phyloP scores from a whole-genome alignment of 106 monocot species.

The Posidonia australis region DNA sequence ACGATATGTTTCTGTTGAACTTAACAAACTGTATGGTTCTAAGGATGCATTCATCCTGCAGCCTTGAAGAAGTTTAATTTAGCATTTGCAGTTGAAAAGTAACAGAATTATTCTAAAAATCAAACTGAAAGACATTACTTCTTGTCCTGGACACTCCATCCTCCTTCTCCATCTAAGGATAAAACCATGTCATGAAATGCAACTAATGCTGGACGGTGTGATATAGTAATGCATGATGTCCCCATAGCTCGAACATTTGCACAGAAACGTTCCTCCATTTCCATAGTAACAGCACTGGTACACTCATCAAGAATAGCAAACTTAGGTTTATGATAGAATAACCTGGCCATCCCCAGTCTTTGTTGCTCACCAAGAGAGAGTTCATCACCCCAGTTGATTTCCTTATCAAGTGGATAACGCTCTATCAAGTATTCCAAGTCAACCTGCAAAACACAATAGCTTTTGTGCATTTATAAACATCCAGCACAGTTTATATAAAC shows the following conservation, averaged over 20 bases:
- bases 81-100: not conserved
- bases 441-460: slow-evolving; percentile 40
- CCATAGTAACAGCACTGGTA: slow-evolving; percentile 96
- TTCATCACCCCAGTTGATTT: slow-evolving; percentile 98
- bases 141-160: slow-evolving; percentile 69
- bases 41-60: slow-evolving; percentile 39
- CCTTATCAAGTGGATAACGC: slow-evolving; percentile 78
- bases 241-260: slow-evolving; percentile 90
- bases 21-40: slow-evolving; percentile 25
- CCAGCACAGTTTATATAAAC: too few relatives aligned
- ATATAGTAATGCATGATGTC: slow-evolving; percentile 94
- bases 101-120: not conserved
- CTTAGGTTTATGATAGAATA: slow-evolving; percentile 95
- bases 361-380: slow-evolving; percentile 98
- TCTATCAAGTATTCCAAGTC: slow-evolving; percentile 88
- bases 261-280: slow-evolving; percentile 99
- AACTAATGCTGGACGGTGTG: slow-evolving; percentile 88
- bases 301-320: slow-evolving; percentile 99
- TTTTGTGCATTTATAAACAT: not conserved
- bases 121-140: slow-evolving; percentile 13
- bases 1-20: slow-evolving; percentile 49
- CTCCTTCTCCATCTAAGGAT: slow-evolving; percentile 95
- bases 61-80: not conserved
- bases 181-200: slow-evolving; percentile 97
- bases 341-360: slow-evolving; percentile 89